phyloP scores from a whole-genome alignment of 352 stramenopile genomes.

The Sclerospora graminicola region DNA sequence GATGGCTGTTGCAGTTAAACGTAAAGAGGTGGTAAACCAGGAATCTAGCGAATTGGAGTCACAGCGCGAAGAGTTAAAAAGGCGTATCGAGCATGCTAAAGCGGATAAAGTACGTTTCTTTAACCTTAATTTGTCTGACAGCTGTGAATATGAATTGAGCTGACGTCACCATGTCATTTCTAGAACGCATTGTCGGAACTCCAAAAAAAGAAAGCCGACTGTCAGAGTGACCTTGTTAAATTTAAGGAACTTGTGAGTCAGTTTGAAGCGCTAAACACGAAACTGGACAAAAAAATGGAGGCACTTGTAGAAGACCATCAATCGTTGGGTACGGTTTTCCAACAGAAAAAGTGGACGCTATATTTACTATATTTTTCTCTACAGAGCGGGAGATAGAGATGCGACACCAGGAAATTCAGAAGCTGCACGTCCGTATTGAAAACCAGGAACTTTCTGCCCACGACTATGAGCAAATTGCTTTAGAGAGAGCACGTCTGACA shows the following conservation, averaged over 20 bases:
- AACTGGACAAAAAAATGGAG: slow-evolving; percentile 84
- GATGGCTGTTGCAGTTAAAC: slow-evolving; percentile 21
- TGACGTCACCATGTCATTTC: slow-evolving; percentile 9
- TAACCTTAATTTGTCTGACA: not conserved
- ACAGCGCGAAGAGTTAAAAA: slow-evolving; percentile 48
- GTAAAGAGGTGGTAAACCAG: slow-evolving; percentile 42
- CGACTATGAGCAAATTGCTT: slow-evolving; percentile 63
- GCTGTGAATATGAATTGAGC: not conserved
- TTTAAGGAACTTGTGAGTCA: slow-evolving; percentile 84
- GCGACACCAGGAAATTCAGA: slow-evolving; percentile 51
- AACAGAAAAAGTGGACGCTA: not conserved
- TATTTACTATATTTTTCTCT: slow-evolving; percentile 5
- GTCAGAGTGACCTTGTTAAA: slow-evolving; percentile 85
- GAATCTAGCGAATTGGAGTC: slow-evolving; percentile 41
- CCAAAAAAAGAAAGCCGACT: slow-evolving; percentile 80
- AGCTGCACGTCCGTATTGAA: slow-evolving; percentile 52
- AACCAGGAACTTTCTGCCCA: slow-evolving; percentile 71
- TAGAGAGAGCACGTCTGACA: slow-evolving; percentile 60
- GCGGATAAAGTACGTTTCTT: slow-evolving; percentile 37
- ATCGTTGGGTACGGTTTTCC: slow-evolving; percentile 52
- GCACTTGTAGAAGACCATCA: slow-evolving; percentile 60
- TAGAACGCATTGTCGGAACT: slow-evolving; percentile 59
- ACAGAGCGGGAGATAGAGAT: slow-evolving; percentile 38
- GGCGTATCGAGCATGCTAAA: slow-evolving; percentile 58
- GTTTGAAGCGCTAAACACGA: slow-evolving; percentile 63